Base-by-base conservation (phyloP, 768 basidiomycete genomes). In the Kwoniella europaea region DNA sequence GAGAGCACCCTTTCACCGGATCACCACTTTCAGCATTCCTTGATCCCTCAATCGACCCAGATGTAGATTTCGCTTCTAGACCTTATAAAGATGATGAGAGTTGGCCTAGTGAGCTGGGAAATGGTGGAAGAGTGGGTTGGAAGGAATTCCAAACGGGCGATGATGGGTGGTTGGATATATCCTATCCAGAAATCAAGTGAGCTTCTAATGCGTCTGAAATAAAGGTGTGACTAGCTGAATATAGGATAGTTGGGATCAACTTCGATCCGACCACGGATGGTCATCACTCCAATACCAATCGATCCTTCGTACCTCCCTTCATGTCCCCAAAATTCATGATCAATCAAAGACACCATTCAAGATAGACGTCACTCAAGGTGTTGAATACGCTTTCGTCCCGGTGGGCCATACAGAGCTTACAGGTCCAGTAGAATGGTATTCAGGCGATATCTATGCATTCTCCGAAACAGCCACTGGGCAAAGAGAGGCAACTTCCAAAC, bases 371-470 rank as follows among this genome's bases (percentile, higher is more conserved):
- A 82, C 87, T 10, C 91, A 90, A 76, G 92, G 88, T 0, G 90
- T 92, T 2, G 93, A 91, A 80, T 92, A 93, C 77, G 85, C 91
- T 7, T 79, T 96, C 54, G 73, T 91, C 13, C 90, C 91, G 9
- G 63, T 60, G 12, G 75, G 78, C 12, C 42, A 24, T 9, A 4
- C 50, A 20, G 64, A 82, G 42, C 65, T 74, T 22, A 62, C 75
- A 62, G 22, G 60, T 4, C 74, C 85, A 5, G 85, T 86, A 5
- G 83, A 87, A 78, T 96, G 93, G 93, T 87, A 90, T 80, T 83
- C 88, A n/a, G 93, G 92, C 43, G 92, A 96, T 79, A 89, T 96
- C n/a, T 96, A 96, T 79, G 85, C 86, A 24, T 85, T 91, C 83
- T 87, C 88, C 68, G 69, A 65, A 13, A 70, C 72, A 12, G 63